Conservation (phyloP, 1,284 basidiomycete species). For the Cutaneotrichosporon mucoides region DNA sequence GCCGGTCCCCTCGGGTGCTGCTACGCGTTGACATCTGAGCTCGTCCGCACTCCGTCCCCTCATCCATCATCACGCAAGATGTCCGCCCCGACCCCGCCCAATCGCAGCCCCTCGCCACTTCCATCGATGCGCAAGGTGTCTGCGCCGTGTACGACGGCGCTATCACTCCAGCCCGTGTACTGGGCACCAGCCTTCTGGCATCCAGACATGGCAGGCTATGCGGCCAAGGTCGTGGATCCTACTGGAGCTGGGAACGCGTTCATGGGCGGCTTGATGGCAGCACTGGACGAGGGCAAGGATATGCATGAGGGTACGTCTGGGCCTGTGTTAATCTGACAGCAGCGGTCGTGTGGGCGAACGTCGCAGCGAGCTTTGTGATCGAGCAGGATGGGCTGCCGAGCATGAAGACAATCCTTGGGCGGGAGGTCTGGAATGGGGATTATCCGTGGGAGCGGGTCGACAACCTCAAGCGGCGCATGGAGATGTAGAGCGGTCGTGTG, state of each 20-base stretch:
- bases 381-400: slow-evolving; percentile 43
- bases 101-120: no score
- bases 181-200: slow-evolving; percentile 37
- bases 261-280: slow-evolving; percentile 44
- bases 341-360: slow-evolving; percentile 44
- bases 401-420: slow-evolving; percentile 16
- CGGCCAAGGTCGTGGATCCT: slow-evolving; percentile 36
- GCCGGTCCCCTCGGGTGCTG: slow-evolving; percentile 31
- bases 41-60: neutral
- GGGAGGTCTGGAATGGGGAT: slow-evolving; percentile 38
- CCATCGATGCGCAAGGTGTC: no score
- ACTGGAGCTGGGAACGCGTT: slow-evolving; percentile 48
- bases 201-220: slow-evolving; percentile 12
- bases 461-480: slow-evolving; percentile 11
- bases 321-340: neutral
- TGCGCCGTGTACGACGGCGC: no score
- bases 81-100: no score
- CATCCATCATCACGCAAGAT: neutral
- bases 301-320: slow-evolving; percentile 33
- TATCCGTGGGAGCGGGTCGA: slow-evolving; percentile 21
- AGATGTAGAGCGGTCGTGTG: neutral
- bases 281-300: slow-evolving; percentile 28
- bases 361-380: slow-evolving; percentile 43
- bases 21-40: slow-evolving; percentile 20
- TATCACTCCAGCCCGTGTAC: slow-evolving; percentile 11